These are phyloP conservation scores for Dictyostelium firmibasis DNA, from an alignment of 78 protist genomes.

Conservation along the genomic window DNA sequence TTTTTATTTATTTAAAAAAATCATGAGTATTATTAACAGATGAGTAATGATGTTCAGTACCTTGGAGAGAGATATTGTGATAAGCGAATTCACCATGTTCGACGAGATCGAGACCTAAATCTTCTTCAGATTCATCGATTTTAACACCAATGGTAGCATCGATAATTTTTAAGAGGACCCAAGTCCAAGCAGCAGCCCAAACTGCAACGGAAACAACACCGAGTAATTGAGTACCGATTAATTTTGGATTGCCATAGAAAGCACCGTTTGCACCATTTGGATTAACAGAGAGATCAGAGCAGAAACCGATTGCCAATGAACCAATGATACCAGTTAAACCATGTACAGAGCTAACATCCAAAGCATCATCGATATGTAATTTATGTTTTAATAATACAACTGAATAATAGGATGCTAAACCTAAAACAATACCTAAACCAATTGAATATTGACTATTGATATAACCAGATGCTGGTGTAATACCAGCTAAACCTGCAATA, in stretches of 20 bases:
- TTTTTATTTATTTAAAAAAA: conserved; percentile 19
- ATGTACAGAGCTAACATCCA: conserved; percentile 86
- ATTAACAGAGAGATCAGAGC: conserved; percentile 24
- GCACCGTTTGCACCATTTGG: conserved; percentile 68
- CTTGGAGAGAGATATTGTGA: conserved; percentile 31
- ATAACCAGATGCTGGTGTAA: conserved; percentile 91
- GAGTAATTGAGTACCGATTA: conserved; percentile 54
- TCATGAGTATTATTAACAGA: not conserved
- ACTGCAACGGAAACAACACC: conserved; percentile 73
- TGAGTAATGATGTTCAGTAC: conserved; percentile 22
- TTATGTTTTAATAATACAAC: conserved; percentile 70
- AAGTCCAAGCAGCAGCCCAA: conserved; percentile 67
- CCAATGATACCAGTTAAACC: conserved; percentile 87
- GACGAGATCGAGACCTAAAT: conserved; percentile 60
- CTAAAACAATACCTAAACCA: conserved; percentile 73
- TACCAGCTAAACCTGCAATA: conserved; percentile 87
- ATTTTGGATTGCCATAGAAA: conserved; percentile 62
- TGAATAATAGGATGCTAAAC: conserved; percentile 61
- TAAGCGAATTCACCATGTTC: conserved; percentile 82
- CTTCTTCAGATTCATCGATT: conserved; percentile 63
- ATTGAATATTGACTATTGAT: conserved; percentile 74
- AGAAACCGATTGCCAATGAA: conserved; percentile 79
- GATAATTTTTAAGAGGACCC: conserved; percentile 10
- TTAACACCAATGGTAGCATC: conserved; percentile 23
- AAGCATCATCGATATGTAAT: conserved; percentile 85